Percentiles rank a stretch among this genome's conserved stretches.
Evolutionary conservation across 2,329 filamentous ascomycete species (phyloP).

Genomic region (Exophiala spinifera): DNA sequence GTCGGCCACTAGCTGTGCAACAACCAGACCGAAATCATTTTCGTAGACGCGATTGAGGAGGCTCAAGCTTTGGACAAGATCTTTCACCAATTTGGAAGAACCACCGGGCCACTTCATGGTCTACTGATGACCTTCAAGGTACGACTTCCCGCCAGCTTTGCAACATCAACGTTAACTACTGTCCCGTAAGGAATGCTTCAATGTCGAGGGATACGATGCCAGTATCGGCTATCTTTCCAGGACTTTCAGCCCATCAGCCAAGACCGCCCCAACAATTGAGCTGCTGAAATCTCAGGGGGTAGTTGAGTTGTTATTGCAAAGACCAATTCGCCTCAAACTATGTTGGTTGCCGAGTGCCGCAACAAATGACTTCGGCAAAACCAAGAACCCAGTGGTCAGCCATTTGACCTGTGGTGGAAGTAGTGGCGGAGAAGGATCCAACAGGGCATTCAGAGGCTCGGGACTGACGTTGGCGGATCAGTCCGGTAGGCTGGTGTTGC

Average conservation of each 20-base stretch:
- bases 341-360: slow-evolving; percentile 54
- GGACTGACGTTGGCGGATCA: slow-evolving; percentile 57
- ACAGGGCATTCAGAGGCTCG: slow-evolving; percentile 59
- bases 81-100: slow-evolving; percentile 30
- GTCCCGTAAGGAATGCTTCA: slow-evolving; percentile 25
- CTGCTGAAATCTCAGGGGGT: slow-evolving; percentile 60
- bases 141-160: neutral
- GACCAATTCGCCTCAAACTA: slow-evolving; percentile 63
- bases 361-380: slow-evolving; percentile 59
- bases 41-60: slow-evolving; percentile 35
- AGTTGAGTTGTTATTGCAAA: slow-evolving; percentile 63
- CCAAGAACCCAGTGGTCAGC: slow-evolving; percentile 61
- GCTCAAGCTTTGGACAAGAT: slow-evolving; percentile 38
- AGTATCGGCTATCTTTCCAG: slow-evolving; percentile 59
- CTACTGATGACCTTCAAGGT: slow-evolving; percentile 38
- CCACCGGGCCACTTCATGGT: slow-evolving; percentile 39
- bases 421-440: slow-evolving; percentile 62
- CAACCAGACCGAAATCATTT: slow-evolving; percentile 39
- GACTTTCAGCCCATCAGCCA: slow-evolving; percentile 56
- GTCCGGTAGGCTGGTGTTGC: slow-evolving; percentile 31
- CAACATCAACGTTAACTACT: neutral
- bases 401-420: slow-evolving; percentile 61
- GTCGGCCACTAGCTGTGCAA: slow-evolving; percentile 31
- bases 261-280: slow-evolving; percentile 57
- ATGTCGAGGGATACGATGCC: slow-evolving; percentile 50